These are phyloP conservation scores for Phascolomyces articulosus DNA, from an alignment of 371 early-diverging fungal species.

Conservation along the genomic window DNA sequence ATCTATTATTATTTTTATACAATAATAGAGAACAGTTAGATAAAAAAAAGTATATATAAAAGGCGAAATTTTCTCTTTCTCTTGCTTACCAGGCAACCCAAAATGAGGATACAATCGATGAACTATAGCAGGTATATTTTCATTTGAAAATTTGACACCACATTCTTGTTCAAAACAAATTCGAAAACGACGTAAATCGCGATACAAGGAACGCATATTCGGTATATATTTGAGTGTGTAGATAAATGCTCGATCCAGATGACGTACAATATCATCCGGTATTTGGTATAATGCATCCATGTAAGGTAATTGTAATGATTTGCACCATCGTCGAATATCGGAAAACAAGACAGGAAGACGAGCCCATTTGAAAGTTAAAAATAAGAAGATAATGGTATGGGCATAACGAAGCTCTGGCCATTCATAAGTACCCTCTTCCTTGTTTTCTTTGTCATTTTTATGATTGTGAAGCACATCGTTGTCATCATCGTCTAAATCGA, in stretches of 20 bases:
- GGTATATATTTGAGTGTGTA: neutral
- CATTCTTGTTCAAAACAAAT: neutral
- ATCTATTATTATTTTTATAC: neutral
- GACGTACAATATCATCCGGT: neutral
- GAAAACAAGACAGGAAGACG: neutral
- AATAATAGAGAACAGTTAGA: too few species aligned
- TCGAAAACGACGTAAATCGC: neutral
- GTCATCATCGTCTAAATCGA: neutral
- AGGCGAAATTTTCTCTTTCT: too few species aligned
- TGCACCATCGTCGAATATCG: constrained; percentile 4
- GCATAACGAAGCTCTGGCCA: neutral
- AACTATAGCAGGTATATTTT: neutral
- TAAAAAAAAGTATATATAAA: too few species aligned
- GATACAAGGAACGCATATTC: neutral
- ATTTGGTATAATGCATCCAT: neutral
- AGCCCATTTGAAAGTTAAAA: constrained; percentile 1
- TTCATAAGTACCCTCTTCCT: neutral
- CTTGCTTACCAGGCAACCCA: constrained; percentile 3
- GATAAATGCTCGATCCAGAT: neutral
- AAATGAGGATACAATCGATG: neutral
- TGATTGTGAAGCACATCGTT: neutral
- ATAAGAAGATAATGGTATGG: constrained; percentile 1
- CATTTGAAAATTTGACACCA: neutral
- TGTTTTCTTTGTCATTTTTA: neutral
- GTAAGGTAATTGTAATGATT: neutral